These are phyloP conservation scores for Fusarium sacchari DNA, from an alignment of 2,329 filamentous ascomycete genomes.

Conservation along the genomic window DNA sequence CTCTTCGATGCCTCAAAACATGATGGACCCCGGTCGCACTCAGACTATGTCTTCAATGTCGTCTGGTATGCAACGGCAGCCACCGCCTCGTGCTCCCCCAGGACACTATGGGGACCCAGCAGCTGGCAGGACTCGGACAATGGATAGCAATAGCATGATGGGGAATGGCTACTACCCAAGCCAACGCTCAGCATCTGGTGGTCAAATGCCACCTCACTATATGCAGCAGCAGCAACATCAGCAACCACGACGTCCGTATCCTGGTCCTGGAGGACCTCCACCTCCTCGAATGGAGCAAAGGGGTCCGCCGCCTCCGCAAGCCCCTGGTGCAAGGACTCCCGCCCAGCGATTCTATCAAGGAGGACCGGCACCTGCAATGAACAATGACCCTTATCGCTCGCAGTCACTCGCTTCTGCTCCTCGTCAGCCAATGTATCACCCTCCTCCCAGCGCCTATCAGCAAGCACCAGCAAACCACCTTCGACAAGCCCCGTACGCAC, in stretches of 20 bases:
- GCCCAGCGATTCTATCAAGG: conserved; percentile 71
- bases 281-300: conserved; percentile 74
- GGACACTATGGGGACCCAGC: conserved; percentile 51
- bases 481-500: conserved; percentile 77
- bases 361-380: conserved; percentile 70
- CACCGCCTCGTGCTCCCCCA: conserved; percentile 65
- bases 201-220: conserved; percentile 58
- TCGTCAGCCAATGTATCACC: conserved; percentile 77
- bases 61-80: conserved; percentile 68
- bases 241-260: conserved; percentile 57
- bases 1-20: conserved; percentile 67
- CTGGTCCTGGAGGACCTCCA: conserved; percentile 58
- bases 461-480: conserved; percentile 77
- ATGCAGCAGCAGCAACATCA: conserved; percentile 59
- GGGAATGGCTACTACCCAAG: conserved; percentile 64
- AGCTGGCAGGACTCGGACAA: conserved; percentile 45
- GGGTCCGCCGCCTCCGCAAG: conserved; percentile 57
- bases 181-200: conserved; percentile 62
- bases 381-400: conserved; percentile 88
- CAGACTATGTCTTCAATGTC: conserved; percentile 76
- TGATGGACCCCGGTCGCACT: conserved; percentile 72
- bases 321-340: conserved; percentile 53
- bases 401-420: conserved; percentile 86
- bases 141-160: conserved; percentile 53
- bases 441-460: conserved; percentile 69